Evolutionary conservation across 176 grass and related monocot species (phyloP), one percentile per base, ranked within the genome.

Genomic region (Oryza meridionalis): DNA sequence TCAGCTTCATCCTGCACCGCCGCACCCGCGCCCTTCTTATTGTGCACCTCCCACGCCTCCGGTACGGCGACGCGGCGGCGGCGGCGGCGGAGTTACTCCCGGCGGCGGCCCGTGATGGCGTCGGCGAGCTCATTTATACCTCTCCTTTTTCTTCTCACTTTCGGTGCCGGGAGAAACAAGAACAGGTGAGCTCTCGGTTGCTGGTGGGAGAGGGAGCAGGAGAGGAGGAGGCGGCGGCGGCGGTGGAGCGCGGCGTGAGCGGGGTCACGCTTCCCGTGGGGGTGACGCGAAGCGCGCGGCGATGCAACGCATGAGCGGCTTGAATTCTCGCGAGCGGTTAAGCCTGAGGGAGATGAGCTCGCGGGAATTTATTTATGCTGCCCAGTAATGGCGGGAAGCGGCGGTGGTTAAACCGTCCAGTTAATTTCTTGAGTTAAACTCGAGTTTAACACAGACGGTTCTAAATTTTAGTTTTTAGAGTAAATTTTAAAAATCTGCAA

Each of bases 61-160:
- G 78, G 43, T 62, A 15, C 3, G 11, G 0, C 13, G 15, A 51
- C 10, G 46, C 46, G 46, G 66, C 6, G 37, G 4, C 32, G 32
- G 4, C 8, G 42, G 42, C 42, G 6, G 70, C 17, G 69, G 77
- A 78, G 87, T 93, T 88, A 86, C 31, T 82, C 85, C 79, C 51
- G 7, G 38, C 38, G 71, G 76, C 62, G 79, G 43, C 37, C 38
- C 70, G 76, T 72, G 84, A 85, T 88, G 81, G 70, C 38, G 72
- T 45, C 88, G 91, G 89, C 83, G 93, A 90, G 73, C 82, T 86
- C 88, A 90, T 93, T 91, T 88, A 97, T 49, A 50, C 21, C 78
- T 43, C 10, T 21, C 38, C 64, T 65, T 5, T 9, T 6, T 2
- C 2, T 5, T 9, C 12, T 9, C 53, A 4, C 5, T 67, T 61